Base-by-base conservation (phyloP, 441 rosid species). In the Adansonia madagascariensis region DNA sequence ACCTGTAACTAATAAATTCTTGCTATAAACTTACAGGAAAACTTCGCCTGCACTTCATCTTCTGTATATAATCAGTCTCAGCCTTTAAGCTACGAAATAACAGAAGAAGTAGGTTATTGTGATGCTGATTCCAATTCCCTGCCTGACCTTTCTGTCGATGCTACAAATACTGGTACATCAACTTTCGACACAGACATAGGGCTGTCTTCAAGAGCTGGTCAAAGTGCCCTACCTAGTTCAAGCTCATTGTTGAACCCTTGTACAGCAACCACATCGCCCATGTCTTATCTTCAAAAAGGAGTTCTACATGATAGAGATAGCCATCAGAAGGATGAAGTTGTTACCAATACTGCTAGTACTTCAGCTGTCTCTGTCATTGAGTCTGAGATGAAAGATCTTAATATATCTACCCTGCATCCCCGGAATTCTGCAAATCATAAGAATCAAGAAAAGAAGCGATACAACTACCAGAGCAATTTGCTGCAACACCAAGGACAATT, bases 61-160 rank as follows among this genome's bases (percentile, higher is more conserved):
- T 83, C 81, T 80, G 78, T 84, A 41, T 79, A 81, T 84, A 86
- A 84, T 75, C 85, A 79, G 74, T 80, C 85, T 75, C 83, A 79
- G 72, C 82, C 87, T 69, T 83, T 80, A 72, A 83, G 77, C 77
- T 76, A 83, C 74, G 86, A 83, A 75, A 72, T 85, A 63, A 79
- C 77, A 49, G 82, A 74, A 57, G 81, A 74, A 74, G 84, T 75
- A 18, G 82, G 70, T 69, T 85, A 82, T 27, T 60, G n/a, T 75
- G 85, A 57, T 79, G 55, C 76, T 70, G 77, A 61, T 77, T 79
- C 80, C 9, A 83, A 44, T 44, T 44, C 49, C 44, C 74, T 85
- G 77, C 82, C 66, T 74, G 75, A 77, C 78, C 76, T 60, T 63
- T 50, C 76, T 71, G 55, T 41, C 53, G 57, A 76, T 64, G 47